Evolutionary conservation across 176 grass and related monocot species (phyloP).

Genomic region (Carex kokanica): DNA sequence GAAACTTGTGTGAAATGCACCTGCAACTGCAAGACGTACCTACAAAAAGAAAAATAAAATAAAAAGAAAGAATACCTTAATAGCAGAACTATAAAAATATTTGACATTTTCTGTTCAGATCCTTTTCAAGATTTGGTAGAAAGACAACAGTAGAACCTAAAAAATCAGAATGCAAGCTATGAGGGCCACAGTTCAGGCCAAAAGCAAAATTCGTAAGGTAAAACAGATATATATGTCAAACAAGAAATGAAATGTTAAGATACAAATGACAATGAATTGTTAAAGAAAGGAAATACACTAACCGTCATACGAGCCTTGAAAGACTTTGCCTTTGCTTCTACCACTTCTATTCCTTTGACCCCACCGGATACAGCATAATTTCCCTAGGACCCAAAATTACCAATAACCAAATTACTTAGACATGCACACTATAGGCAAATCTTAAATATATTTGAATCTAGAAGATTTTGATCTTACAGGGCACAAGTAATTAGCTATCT

Average conservation of each 20-base stretch:
- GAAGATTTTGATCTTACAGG: slow-evolving; percentile 50
- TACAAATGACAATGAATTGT: not conserved
- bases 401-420: slow-evolving; percentile 10
- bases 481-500: slow-evolving; percentile 91
- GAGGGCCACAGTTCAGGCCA: not conserved
- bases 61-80: not conserved
- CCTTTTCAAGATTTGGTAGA: not conserved
- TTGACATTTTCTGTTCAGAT: not conserved
- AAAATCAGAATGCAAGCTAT: not conserved
- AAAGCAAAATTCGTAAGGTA: not conserved
- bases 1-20: slow-evolving; percentile 91
- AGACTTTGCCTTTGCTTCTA: slow-evolving; percentile 95
- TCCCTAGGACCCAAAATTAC: slow-evolving; percentile 41
- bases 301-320: slow-evolving; percentile 98
- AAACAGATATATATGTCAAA: not conserved
- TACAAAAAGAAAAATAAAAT: slow-evolving; percentile 19
- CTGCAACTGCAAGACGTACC: slow-evolving; percentile 79
- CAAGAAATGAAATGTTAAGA: not conserved
- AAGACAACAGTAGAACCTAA: not conserved
- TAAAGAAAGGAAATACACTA: slow-evolving; percentile 28
- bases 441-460: not conserved
- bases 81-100: not conserved
- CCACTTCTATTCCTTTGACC: slow-evolving; percentile 89
- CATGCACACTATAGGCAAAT: not conserved
- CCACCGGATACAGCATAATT: slow-evolving; percentile 98